These are phyloP conservation scores for Ophiocordyceps camponoti-rufipedis DNA, from an alignment of 2,329 filamentous ascomycete genomes.

Conservation along the genomic window DNA sequence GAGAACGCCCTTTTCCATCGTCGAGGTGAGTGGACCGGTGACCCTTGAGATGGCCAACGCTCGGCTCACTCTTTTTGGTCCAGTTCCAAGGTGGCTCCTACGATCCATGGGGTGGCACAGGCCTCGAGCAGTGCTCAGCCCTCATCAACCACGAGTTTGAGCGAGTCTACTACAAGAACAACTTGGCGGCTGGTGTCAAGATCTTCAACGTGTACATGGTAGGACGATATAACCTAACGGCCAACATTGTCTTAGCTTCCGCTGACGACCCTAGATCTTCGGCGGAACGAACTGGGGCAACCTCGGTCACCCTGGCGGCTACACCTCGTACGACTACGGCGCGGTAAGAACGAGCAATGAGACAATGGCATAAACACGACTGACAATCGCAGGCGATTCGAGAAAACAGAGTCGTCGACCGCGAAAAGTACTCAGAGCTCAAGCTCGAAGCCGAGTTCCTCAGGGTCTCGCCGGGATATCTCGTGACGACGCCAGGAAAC, in stretches of 20 bases:
- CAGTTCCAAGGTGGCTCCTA: slow-evolving; percentile 55
- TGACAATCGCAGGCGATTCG: slow-evolving; percentile 25
- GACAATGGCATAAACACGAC: not conserved
- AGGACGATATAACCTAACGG: not conserved
- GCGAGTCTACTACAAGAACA: slow-evolving; percentile 65
- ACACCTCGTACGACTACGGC: slow-evolving; percentile 39
- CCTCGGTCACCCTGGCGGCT: slow-evolving; percentile 48
- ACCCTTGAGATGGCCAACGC: not conserved
- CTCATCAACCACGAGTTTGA: slow-evolving; percentile 58
- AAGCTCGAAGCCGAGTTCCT: slow-evolving; percentile 63
- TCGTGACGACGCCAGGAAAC: slow-evolving; percentile 37
- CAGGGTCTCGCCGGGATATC: slow-evolving; percentile 51
- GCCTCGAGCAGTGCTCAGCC: slow-evolving; percentile 46
- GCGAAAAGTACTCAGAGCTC: slow-evolving; percentile 65
- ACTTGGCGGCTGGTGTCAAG: slow-evolving; percentile 44
- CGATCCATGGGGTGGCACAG: slow-evolving; percentile 56
- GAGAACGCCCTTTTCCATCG: slow-evolving; percentile 44
- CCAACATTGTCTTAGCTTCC: too few species aligned
- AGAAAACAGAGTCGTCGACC: slow-evolving; percentile 47
- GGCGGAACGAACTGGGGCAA: slow-evolving; percentile 80
- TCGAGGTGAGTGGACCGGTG: slow-evolving; percentile 22
- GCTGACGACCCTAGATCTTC: slow-evolving; percentile 26
- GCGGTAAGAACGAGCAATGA: slow-evolving; percentile 11
- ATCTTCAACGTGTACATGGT: slow-evolving; percentile 66
- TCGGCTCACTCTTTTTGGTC: not conserved